Percentiles rank a stretch among this genome's conserved stretches.
Conservation (phyloP, 2,329 filamentous ascomycete species). For the Colletotrichum coccodes region DNA sequence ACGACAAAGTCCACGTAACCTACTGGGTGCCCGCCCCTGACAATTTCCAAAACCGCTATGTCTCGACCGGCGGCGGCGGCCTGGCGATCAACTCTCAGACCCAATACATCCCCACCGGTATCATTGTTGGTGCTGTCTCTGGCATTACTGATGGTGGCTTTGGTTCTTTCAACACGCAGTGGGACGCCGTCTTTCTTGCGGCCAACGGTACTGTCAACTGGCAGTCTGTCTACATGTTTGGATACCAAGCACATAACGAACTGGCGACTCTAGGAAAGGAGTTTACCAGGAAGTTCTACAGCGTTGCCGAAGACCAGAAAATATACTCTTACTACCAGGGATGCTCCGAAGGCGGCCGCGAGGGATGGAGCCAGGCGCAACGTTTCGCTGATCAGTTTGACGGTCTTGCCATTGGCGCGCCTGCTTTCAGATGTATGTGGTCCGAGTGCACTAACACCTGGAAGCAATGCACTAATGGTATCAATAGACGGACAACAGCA, state of each 20-base stretch:
- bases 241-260: slow-evolving; percentile 19
- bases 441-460: too few species aligned
- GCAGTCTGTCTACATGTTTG: slow-evolving; percentile 26
- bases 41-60: slow-evolving; percentile 55
- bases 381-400: slow-evolving; percentile 60
- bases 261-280: slow-evolving; percentile 51
- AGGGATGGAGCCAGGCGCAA: slow-evolving; percentile 61
- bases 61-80: slow-evolving; percentile 58
- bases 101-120: slow-evolving; percentile 47
- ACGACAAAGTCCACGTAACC: slow-evolving; percentile 46
- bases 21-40: slow-evolving; percentile 54
- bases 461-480: neutral
- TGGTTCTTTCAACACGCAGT: slow-evolving; percentile 53
- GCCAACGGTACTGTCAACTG: slow-evolving; percentile 40
- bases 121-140: slow-evolving; percentile 57
- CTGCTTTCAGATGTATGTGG: slow-evolving; percentile 49
- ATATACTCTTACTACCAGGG: slow-evolving; percentile 62
- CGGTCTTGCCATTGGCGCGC: slow-evolving; percentile 55
- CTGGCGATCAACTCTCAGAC: slow-evolving; percentile 52
- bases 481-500: slow-evolving; percentile 54
- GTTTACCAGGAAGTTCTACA: slow-evolving; percentile 60
- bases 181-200: slow-evolving; percentile 47
- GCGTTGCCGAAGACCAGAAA: slow-evolving; percentile 38
- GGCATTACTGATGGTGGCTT: slow-evolving; percentile 62
- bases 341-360: slow-evolving; percentile 63